Evolutionary conservation across 306 rosid species (phyloP).

Genomic region (Senna tora): DNA sequence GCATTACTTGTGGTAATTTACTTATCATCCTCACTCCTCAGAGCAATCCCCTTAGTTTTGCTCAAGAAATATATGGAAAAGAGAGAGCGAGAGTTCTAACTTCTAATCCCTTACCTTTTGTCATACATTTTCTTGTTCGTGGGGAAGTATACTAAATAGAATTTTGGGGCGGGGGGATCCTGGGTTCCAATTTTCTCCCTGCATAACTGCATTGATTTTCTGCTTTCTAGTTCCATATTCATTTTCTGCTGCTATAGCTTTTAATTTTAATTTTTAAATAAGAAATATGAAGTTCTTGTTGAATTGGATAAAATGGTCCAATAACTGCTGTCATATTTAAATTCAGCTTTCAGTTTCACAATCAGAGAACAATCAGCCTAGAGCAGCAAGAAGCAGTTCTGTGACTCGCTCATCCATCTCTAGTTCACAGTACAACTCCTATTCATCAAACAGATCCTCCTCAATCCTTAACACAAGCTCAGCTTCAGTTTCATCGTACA

Average conservation of each 20-base stretch:
- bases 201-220: background rate
- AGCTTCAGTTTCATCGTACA: constrained; percentile 93
- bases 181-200: too few species aligned
- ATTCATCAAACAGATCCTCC: constrained; percentile 76
- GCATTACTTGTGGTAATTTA: background rate
- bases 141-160: background rate
- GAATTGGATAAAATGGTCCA: background rate
- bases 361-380: constrained; percentile 63
- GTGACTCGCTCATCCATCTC: constrained; percentile 80
- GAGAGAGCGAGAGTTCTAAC: too few species aligned
- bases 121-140: too few species aligned
- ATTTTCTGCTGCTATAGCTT: background rate
- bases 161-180: too few species aligned
- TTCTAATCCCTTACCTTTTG: background rate
- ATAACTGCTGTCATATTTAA: constrained; percentile 19
- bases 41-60: background rate
- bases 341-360: constrained; percentile 89
- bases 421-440: constrained; percentile 62
- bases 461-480: constrained; percentile 93
- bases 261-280: background rate
- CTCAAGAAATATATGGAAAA: too few species aligned
- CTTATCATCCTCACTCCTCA: background rate
- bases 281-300: background rate
- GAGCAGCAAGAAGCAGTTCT: constrained; percentile 96
- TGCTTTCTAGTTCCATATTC: too few species aligned